Evolutionary conservation across 2,329 filamentous ascomycete species (phyloP), one percentile per base, ranked within the genome.

Genomic region (Lecanicillium sp.): DNA sequence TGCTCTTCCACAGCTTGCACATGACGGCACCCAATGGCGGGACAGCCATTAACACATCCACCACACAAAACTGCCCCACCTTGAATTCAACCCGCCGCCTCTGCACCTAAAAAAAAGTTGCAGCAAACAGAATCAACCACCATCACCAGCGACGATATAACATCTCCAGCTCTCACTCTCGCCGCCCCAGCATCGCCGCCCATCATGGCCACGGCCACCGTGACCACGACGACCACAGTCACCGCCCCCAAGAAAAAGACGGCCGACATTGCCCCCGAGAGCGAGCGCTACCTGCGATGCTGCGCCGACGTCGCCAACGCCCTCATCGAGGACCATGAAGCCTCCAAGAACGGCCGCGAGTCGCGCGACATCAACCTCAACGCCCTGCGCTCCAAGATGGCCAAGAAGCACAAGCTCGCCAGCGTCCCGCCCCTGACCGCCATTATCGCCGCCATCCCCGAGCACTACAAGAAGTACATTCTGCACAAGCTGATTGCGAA

Each of bases 401-500:
- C 92, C 33, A 94, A 92, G 67, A 97, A 96, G 67, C 88, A 97
- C 67, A 84, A 81, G 58, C 70, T 98, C 44, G 83, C 79, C 60
- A 87, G 79, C 45, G 86, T 94, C 50, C 92, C 92, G 22, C 87
- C 94, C 18, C 69, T 98, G 47, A 97, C 90, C 8, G 90, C 92
- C 44, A 98, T 98, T 56, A 97, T 98, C 56, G 87, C 92, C 39
- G 92, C 92, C 9, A 90, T 98, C 27, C 94, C 94, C n/a, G 92
- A 98, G 59, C 89, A 97, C 60, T 96, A 97, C 68, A 98, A 97
- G 71, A 98, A 97, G 68, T 97, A 97, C 55, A 96, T 98, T 45
- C 66, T 97, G 45, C 92, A 89, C 15, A 95, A 95, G 65, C 71
- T 98, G 46, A 88, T 98, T 51, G 92, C 94, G 18, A 98, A 98